Evolutionary conservation across 106 monocot genomes (phyloP), one percentile per base, ranked within the genome.

Genomic region (Alisma plantagoaquatica): DNA sequence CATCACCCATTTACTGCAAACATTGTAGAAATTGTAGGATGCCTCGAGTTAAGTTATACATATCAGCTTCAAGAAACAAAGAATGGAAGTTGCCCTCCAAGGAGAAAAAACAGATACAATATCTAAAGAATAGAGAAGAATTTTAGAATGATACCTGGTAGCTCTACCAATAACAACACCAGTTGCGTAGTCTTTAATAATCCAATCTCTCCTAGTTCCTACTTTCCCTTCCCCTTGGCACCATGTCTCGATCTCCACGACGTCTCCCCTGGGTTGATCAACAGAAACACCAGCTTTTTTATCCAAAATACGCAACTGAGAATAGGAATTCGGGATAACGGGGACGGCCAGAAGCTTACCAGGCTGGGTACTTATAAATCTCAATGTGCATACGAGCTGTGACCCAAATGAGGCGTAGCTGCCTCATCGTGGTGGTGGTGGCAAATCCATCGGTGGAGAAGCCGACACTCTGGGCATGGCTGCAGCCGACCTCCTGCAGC

Each of bases 361-460:
- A 98, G 16, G 90, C 90, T 29, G 90, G 90, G 64, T 98, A 98
- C 33, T 86, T 89, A 57, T 98, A 89, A 41, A 98, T 79, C 75
- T 98, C 98, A 66, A 98, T 90, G 68, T 98, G 98, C 98, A 98
- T 98, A 21, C 90, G 89, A 65, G 80, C 73, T 11, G 98, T 98
- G 15, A 98, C 98, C 98, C 98, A 98, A 52, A 98, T 98, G 14
- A 98, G 82, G 14, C 62, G 76, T 53, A 98, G 69, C 41, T 85
- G 58, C 60, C 98, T 78, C 98, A 98, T 98, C 22, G 98, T 98
- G 25, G 70, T 70, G 0, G 98, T 98, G 4, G 98, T 98, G 32
- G 98, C 98, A 54, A 98, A 98, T n/a, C 98, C 98, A 70, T 98
- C 98, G 0, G 81, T 98, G 22, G 98, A 98, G 56, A 85, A 90